Percentiles rank a stretch among this genome's conserved stretches.
Conservation (phyloP, 192 early-diverging fungal species). For the Mortierella claussenii region DNA sequence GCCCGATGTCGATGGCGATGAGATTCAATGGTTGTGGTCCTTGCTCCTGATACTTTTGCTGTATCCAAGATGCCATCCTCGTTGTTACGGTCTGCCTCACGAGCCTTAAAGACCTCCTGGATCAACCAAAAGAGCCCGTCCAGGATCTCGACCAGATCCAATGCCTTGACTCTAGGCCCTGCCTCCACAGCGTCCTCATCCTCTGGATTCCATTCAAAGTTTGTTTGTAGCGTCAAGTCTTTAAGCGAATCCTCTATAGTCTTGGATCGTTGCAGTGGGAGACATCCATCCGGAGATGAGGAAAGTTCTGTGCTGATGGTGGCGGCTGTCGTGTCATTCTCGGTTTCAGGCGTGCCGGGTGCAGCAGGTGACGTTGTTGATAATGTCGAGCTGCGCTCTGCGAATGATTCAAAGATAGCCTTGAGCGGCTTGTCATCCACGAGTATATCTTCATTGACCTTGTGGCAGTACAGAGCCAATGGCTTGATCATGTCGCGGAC, state of each 20-base stretch:
- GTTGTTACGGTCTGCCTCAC: background rate
- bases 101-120: slow-evolving; percentile 4
- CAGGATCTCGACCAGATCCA: slow-evolving; percentile 33
- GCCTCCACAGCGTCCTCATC: slow-evolving; percentile 17
- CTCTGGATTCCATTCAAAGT: slow-evolving; percentile 48
- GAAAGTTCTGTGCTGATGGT: background rate
- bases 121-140: slow-evolving; percentile 36
- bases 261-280: slow-evolving; percentile 17
- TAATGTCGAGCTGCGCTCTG: background rate
- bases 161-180: slow-evolving; percentile 29
- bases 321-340: background rate
- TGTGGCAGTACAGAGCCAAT: slow-evolving; percentile 40
- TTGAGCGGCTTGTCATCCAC: slow-evolving; percentile 25
- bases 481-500: slow-evolving; percentile 41
- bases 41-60: background rate
- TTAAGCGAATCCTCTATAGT: slow-evolving; percentile 42
- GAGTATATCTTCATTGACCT: slow-evolving; percentile 3
- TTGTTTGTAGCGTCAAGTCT: slow-evolving; percentile 22
- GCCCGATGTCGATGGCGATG: slow-evolving; percentile 25
- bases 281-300: background rate
- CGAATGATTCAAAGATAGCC: slow-evolving; percentile 45
- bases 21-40: background rate
- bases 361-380: background rate
- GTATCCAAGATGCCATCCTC: background rate
- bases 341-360: background rate